Evolutionary conservation across 2,329 filamentous ascomycete genomes (phyloP).

Genomic region (Penicillium sp.): DNA sequence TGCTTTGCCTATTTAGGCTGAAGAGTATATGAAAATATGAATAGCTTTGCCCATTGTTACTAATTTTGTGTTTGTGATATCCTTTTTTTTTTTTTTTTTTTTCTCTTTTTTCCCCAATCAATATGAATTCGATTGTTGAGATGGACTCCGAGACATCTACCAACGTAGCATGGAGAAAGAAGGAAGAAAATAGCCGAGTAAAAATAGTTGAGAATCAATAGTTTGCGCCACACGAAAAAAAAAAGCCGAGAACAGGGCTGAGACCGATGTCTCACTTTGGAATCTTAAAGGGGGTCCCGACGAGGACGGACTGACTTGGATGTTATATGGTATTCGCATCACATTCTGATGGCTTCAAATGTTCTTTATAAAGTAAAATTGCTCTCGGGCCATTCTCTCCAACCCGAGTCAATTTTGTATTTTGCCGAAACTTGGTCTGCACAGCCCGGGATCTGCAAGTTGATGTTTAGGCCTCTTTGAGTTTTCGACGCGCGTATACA

Average conservation of each 20-base stretch:
- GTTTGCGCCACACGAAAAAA: neutral
- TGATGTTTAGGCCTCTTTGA: neutral
- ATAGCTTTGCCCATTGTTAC: neutral
- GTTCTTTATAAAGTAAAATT: neutral
- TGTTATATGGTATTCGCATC: neutral
- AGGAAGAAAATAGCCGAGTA: neutral
- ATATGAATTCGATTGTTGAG: slow-evolving; percentile 1
- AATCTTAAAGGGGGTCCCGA: neutral
- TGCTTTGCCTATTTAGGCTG: neutral
- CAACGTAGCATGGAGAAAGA: neutral
- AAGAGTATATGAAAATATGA: slow-evolving; percentile 11
- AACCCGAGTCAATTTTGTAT: neutral
- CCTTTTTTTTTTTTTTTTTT: slow-evolving; percentile 11
- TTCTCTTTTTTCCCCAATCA: neutral
- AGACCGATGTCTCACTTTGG: neutral
- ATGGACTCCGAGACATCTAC: neutral
- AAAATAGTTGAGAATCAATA: neutral
- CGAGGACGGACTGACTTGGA: neutral
- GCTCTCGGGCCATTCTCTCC: neutral
- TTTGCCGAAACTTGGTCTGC: neutral
- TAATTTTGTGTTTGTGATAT: slow-evolving; percentile 13
- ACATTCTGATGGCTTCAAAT: neutral
- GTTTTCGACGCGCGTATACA: neutral
- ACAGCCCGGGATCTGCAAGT: neutral
- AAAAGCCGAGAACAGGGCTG: neutral